Base-by-base conservation (phyloP, 2,329 filamentous ascomycete genomes). In the Apiospora aurea region DNA sequence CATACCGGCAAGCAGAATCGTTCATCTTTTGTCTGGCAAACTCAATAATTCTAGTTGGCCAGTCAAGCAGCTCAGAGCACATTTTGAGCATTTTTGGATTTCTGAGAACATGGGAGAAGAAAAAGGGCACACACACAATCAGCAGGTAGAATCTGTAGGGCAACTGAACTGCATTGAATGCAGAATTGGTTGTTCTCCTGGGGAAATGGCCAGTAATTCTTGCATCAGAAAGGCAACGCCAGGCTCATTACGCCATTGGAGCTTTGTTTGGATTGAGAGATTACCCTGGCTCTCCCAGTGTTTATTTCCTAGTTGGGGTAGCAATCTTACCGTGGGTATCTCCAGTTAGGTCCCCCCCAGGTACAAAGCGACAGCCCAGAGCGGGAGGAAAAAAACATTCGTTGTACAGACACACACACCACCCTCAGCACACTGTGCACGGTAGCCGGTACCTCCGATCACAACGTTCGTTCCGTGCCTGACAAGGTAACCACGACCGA, bases 231-330 rank as follows among this genome's bases (percentile, higher is more conserved):
- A 64, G 57, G 57, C 41, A 64, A 64, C 18, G 10, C 57, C 57
- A 18, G 57, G 34, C 21, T 10, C 29, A 41, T 64, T 64, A 68
- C 66, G 66, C 66, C 66, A 46, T 68, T 47, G 66, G 41, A 68
- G 66, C 41, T 46, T 46, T 68, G 66, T 68, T 68, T 68, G 66
- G 66, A 68, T 47, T 68, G 66, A 68, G 64, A 67, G 66, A 68
- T 68, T 68, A 47, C 41, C 66, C 66, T 68, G 66, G 66, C 41
- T 44, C 44, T 44, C 29, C 3, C 41, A 68, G 44, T 68, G 66
- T 68, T 68, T 68, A 68, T 46, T 68, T 68, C 34, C 57, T 11
- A 68, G 46, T n/a, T 26, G 66, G 66, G 66, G 66, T 68, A 68
- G 66, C 44, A 68, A 68, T 68, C 66, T 68, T 68, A 68, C 34